Percentiles rank a stretch among this genome's conserved stretches.
Evolutionary conservation across 2,329 filamentous ascomycete genomes (phyloP).

Genomic region (Alternaria gansuensis): DNA sequence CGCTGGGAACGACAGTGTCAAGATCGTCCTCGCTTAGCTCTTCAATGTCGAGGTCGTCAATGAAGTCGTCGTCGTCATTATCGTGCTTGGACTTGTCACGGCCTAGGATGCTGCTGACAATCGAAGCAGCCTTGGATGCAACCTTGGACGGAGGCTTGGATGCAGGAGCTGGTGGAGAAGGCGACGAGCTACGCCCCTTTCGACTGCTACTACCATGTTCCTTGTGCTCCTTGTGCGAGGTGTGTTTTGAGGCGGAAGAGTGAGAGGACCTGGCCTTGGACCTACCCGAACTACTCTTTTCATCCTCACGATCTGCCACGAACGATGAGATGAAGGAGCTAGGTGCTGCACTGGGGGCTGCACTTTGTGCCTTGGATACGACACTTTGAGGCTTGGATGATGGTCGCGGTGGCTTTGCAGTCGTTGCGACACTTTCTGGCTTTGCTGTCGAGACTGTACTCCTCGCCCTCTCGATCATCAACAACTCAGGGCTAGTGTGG

Average conservation of each 20-base stretch:
- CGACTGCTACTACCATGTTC: slow-evolving; percentile 28
- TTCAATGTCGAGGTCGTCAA: slow-evolving; percentile 52
- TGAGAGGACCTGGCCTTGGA: slow-evolving; percentile 47
- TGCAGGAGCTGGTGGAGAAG: slow-evolving; percentile 37
- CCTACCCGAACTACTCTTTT: slow-evolving; percentile 43
- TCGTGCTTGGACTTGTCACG: slow-evolving; percentile 44
- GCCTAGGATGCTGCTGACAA: slow-evolving; percentile 51
- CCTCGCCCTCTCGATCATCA: slow-evolving; percentile 35
- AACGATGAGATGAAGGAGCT: slow-evolving; percentile 52
- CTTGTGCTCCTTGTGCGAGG: slow-evolving; percentile 33
- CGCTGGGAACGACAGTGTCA: slow-evolving; percentile 59
- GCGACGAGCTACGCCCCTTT: slow-evolving; percentile 32
- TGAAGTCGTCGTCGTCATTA: slow-evolving; percentile 46
- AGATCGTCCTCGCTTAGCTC: slow-evolving; percentile 47
- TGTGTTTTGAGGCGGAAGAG: slow-evolving; percentile 40
- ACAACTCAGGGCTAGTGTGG: slow-evolving; percentile 43
- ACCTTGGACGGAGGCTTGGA: slow-evolving; percentile 34
- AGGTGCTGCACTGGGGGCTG: slow-evolving; percentile 25
- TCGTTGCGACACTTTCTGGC: slow-evolving; percentile 27
- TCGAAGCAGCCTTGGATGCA: slow-evolving; percentile 42
- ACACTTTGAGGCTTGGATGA: slow-evolving; percentile 23
- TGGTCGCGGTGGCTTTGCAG: slow-evolving; percentile 18
- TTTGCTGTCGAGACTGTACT: slow-evolving; percentile 30
- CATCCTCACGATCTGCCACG: slow-evolving; percentile 43
- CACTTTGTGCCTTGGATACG: slow-evolving; percentile 17